Conservation (phyloP, 345 rosid species). For the Melaleuca alternifolia region DNA sequence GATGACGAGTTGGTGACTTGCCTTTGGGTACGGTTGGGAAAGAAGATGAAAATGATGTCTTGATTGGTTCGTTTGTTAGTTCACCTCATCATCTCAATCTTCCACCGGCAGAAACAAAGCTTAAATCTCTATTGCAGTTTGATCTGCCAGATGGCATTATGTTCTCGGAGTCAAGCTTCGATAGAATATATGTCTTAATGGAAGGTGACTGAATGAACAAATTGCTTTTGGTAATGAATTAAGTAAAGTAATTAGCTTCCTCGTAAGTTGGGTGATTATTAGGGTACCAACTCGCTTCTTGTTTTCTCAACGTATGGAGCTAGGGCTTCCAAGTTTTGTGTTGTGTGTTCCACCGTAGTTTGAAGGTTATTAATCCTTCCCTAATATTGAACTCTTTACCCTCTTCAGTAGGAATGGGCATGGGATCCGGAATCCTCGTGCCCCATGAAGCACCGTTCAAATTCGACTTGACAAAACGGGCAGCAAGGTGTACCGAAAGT, state of each 20-base stretch:
- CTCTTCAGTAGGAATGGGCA: rapidly evolving
- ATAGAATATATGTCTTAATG: not conserved
- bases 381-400: not conserved
- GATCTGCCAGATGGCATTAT: rapidly evolving
- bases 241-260: not conserved
- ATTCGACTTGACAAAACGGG: no score
- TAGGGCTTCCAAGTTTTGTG: not conserved
- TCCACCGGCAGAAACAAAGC: no score
- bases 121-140: no score
- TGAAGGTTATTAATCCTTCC: not conserved
- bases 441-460: no score
- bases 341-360: no score
- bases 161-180: not conserved
- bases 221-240: not conserved
- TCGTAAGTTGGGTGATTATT: not conserved
- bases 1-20: no score
- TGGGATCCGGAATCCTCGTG: not conserved
- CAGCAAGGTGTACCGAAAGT: no score
- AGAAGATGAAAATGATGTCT: no score
- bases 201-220: not conserved
- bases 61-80: no score
- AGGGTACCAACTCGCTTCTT: not conserved
- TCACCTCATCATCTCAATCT: no score
- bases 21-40: no score
- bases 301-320: not conserved